phyloP scores from a whole-genome alignment of 108 stramenopile genomes.

The Cyclotella baltica region DNA sequence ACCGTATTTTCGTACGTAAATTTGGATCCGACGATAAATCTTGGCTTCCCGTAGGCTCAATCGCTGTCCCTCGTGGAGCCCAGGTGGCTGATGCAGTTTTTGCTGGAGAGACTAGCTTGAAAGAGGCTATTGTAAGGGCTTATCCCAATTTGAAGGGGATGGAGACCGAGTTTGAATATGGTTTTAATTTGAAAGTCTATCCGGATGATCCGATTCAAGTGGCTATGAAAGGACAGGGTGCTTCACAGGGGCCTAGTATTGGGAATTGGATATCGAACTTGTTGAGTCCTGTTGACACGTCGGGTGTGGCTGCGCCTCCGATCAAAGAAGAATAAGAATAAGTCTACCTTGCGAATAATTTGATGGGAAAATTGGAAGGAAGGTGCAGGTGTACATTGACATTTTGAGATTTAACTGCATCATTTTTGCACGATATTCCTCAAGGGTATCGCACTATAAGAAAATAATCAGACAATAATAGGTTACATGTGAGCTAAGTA shows the following conservation, averaged over 20 bases:
- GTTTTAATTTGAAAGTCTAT: constrained; percentile 88
- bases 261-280: constrained; percentile 88
- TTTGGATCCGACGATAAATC: constrained; percentile 82
- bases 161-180: constrained; percentile 87
- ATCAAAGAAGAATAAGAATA: constrained; percentile 15
- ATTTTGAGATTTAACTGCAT: too few species aligned
- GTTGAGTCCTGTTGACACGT: constrained; percentile 77
- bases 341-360: background rate
- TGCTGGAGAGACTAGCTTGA: constrained; percentile 74
- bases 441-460: too few species aligned
- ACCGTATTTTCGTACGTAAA: constrained; percentile 82
- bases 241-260: constrained; percentile 60
- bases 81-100: constrained; percentile 88
- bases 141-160: constrained; percentile 76
- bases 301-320: constrained; percentile 48
- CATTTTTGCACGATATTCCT: too few species aligned
- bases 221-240: constrained; percentile 57
- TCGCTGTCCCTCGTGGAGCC: constrained; percentile 82
- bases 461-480: too few species aligned
- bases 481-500: too few species aligned
- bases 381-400: background rate
- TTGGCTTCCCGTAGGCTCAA: constrained; percentile 84
- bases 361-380: background rate
- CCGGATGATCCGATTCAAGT: constrained; percentile 90
- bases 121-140: constrained; percentile 67